Base-by-base conservation (phyloP, 805 yeast genomes). In the Wickerhamiella australiensis region DNA sequence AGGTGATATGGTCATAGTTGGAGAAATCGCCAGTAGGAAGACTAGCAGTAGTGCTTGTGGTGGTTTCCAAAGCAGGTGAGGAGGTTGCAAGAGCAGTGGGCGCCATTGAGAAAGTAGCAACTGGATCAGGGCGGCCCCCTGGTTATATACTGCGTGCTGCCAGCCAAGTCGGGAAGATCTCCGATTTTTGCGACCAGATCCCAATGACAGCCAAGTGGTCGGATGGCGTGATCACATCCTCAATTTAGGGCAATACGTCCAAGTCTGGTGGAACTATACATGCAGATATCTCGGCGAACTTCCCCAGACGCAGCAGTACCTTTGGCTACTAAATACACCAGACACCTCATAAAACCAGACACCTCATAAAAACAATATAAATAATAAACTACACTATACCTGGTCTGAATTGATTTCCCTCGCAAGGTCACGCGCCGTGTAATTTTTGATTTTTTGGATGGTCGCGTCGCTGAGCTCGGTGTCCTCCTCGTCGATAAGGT, bases 1-100 rank as follows among this genome's bases (percentile, higher is more conserved):
- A 76, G 12, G 82, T 80, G 3, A 83, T 70, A 57, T 80, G 80
- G 64, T 76, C 79, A 59, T 80, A 83, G n/a, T 73, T 76, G 20
- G 48, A 50, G 37, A 55, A 60, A 31, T 37, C 29, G n/a, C 42
- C 42, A 6, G 26, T 38, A 6, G 42, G 17, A 5, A n/a, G 6
- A 5, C 15, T 5, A 33, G 38, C 9, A 11, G 38, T n/a, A 5
- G 11, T 5, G 18, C n/a, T 11, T 5, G 6, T 9, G 5, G 13
- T 29, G n/a, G 3, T 11, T n/a, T n/a, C n/a, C n/a, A n/a, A n/a
- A n/a, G n/a, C n/a, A n/a, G n/a, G n/a, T 29, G 33, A 15, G 5
- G 22, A 9, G 38, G 22, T 4, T 15, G 13, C 38, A 35, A 18
- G 22, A 35, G 20, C 22, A n/a, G 38, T 35, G 15, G 38, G 20